Conservation (phyloP, 768 basidiomycete genomes). For the Lactifluus hygrophoroides region DNA sequence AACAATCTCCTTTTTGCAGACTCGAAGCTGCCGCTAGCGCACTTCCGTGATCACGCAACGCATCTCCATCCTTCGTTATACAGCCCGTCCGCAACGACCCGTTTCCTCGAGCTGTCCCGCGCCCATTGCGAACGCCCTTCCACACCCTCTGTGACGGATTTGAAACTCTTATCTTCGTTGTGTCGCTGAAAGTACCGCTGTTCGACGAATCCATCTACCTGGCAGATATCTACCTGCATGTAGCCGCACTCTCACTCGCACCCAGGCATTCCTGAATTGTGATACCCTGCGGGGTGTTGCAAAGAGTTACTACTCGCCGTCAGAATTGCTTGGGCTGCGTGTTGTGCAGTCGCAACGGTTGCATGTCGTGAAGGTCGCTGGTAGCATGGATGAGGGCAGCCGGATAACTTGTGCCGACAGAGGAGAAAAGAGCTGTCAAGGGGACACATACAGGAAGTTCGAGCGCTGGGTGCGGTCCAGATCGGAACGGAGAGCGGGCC, state of each 20-base stretch:
- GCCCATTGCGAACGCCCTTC: not conserved
- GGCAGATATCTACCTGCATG: not conserved
- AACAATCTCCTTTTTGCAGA: not conserved
- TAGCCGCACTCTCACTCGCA: constrained; percentile 6
- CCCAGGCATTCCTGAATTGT: constrained; percentile 4
- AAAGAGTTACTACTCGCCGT: constrained; percentile 18
- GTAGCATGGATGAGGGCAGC: constrained; percentile 6
- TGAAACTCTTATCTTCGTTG: not conserved
- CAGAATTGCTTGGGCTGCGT: constrained; percentile 3
- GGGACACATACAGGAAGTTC: constrained; percentile 2
- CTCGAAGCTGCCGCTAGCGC: constrained; percentile 11
- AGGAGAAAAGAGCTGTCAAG: not conserved
- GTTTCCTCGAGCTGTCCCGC: constrained; percentile 11
- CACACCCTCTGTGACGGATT: constrained; percentile 1
- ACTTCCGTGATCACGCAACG: constrained; percentile 1
- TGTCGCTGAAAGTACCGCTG: not conserved
- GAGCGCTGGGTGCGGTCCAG: not conserved
- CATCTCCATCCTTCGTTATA: not conserved
- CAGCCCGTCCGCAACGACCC: constrained; percentile 9
- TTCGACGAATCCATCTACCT: not conserved
- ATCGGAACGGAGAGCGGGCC: constrained; percentile 16
- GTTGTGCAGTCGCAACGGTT: constrained; percentile 12
- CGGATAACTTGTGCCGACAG: not conserved
- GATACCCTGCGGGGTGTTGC: constrained; percentile 9
- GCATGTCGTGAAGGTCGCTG: not conserved